phyloP scores from a whole-genome alignment of 345 rosid species.

The Salix dunnii region DNA sequence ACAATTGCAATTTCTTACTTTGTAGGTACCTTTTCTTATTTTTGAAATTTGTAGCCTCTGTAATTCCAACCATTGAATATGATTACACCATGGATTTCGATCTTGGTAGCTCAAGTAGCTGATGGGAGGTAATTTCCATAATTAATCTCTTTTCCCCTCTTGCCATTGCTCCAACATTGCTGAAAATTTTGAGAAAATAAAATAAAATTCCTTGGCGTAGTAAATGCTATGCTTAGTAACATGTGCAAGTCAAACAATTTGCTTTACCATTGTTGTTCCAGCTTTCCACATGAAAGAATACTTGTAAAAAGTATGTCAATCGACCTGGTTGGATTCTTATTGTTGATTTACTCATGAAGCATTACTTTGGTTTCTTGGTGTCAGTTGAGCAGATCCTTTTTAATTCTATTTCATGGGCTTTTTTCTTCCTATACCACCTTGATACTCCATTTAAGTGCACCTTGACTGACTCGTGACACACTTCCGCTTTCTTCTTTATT shows the following conservation, averaged over 20 bases:
- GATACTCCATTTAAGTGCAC: not conserved
- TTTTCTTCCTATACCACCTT: not conserved
- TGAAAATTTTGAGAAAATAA: not conserved
- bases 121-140: constrained; percentile 23
- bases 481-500: not conserved
- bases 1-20: not conserved
- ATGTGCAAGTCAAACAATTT: not conserved
- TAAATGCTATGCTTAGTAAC: not conserved
- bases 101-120: constrained; percentile 82
- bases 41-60: constrained; percentile 90
- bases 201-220: not conserved
- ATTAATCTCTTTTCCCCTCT: not conserved
- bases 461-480: not conserved
- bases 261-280: not conserved
- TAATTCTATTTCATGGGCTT: not conserved
- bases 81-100: constrained; percentile 96
- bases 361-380: not conserved
- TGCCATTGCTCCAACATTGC: not conserved
- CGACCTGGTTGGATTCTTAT: not conserved
- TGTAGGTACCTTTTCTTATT: constrained; percentile 84
- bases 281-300: not conserved
- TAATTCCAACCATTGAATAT: constrained; percentile 90
- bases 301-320: not conserved
- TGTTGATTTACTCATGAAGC: not conserved
- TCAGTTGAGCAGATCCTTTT: not conserved